phyloP scores from a whole-genome alignment of 805 yeast species.

The Pichia cabralensis region DNA sequence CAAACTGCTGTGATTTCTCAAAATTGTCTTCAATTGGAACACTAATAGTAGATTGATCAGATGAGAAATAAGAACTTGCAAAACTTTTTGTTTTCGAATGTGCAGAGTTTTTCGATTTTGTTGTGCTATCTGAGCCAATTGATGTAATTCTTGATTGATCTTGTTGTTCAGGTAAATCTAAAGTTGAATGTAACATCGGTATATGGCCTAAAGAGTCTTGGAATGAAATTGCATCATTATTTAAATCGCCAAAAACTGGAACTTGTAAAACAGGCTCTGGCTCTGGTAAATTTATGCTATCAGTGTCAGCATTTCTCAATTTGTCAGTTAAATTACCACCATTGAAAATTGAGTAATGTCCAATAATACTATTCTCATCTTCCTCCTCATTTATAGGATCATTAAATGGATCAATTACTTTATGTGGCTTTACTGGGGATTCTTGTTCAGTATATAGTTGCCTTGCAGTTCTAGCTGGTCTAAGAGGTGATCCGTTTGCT shows the following conservation, averaged over 20 bases:
- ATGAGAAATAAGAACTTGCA: constrained; percentile 13
- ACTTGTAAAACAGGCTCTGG: constrained; percentile 62
- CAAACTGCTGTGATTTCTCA: constrained; percentile 7
- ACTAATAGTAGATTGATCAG: constrained; percentile 14
- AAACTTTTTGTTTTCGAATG: constrained; percentile 10
- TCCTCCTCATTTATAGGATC: constrained; percentile 28
- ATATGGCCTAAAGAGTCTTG: constrained; percentile 12
- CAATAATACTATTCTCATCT: constrained; percentile 28
- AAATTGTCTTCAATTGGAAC: constrained; percentile 13
- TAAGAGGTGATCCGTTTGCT: constrained; percentile 22
- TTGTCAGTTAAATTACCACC: constrained; percentile 21
- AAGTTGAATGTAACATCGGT: constrained; percentile 17
- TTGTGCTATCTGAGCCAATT: constrained; percentile 9
- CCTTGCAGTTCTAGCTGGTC: constrained; percentile 37
- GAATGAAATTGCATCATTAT: constrained; percentile 20
- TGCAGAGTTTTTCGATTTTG: constrained; percentile 11
- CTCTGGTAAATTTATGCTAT: constrained; percentile 39
- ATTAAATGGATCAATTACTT: constrained; percentile 39
- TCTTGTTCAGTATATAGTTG: constrained; percentile 59
- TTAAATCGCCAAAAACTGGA: constrained; percentile 53
- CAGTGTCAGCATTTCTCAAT: constrained; percentile 28
- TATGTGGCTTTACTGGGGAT: constrained; percentile 55
- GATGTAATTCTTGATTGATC: constrained; percentile 16
- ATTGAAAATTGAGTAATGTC: constrained; percentile 19
- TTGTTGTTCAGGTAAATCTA: constrained; percentile 8